Conservation (phyloP, 768 basidiomycete genomes). For the Tylopilus vinaceipallidus region DNA sequence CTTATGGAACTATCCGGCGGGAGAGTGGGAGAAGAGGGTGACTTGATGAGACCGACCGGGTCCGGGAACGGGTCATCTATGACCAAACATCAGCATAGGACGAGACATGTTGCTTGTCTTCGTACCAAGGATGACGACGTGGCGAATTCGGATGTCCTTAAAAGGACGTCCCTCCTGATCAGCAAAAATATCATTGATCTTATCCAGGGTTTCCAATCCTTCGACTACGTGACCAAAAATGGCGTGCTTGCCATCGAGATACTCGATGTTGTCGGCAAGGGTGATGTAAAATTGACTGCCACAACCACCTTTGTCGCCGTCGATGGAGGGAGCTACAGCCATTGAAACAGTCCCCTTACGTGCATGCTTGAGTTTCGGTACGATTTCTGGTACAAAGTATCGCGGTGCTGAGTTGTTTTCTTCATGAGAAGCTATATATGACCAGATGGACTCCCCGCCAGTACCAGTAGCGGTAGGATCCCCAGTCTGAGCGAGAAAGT, state of each 20-base stretch:
- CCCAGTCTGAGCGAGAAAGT: slow-evolving; percentile 95
- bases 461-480: slow-evolving; percentile 94
- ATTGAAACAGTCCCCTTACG: slow-evolving; percentile 91
- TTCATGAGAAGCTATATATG: slow-evolving; percentile 56
- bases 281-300: slow-evolving; percentile 98
- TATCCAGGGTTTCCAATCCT: slow-evolving; percentile 87
- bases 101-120: not conserved
- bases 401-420: slow-evolving; percentile 46
- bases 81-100: slow-evolving; percentile 2
- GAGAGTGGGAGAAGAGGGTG: slow-evolving; percentile 72
- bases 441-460: slow-evolving; percentile 90
- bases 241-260: slow-evolving; percentile 91
- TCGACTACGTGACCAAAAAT: slow-evolving; percentile 97
- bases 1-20: slow-evolving; percentile 86
- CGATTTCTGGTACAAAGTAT: slow-evolving; percentile 85
- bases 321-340: slow-evolving; percentile 87
- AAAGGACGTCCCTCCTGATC: slow-evolving; percentile 89
- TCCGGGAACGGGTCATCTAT: slow-evolving; percentile 95
- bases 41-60: slow-evolving; percentile 69
- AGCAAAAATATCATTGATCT: slow-evolving; percentile 87
- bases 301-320: slow-evolving; percentile 70
- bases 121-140: slow-evolving; percentile 91
- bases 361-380: slow-evolving; percentile 80
- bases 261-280: slow-evolving; percentile 85
- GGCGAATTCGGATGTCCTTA: slow-evolving; percentile 92